These are phyloP conservation scores for Apiospora aurea DNA, from an alignment of 2,329 filamentous ascomycete genomes.

Conservation along the genomic window DNA sequence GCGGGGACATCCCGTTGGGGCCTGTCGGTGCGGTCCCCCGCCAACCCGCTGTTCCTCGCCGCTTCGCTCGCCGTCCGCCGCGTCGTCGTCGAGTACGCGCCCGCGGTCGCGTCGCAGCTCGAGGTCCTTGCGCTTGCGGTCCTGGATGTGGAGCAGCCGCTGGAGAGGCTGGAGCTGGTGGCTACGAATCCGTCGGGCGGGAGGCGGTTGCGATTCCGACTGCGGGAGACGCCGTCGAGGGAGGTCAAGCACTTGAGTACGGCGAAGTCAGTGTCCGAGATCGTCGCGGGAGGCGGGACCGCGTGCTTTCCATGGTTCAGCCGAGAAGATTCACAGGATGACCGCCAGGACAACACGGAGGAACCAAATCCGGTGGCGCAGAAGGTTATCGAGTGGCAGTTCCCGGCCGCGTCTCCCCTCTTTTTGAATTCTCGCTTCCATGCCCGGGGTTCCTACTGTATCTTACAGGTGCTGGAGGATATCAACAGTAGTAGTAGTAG, in stretches of 20 bases:
- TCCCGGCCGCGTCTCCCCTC: not conserved
- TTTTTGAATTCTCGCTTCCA: not conserved
- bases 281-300: not conserved
- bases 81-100: slow-evolving; percentile 31
- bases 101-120: slow-evolving; percentile 28
- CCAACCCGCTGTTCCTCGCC: slow-evolving; percentile 32
- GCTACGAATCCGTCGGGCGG: slow-evolving; percentile 24
- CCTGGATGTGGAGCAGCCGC: slow-evolving; percentile 27
- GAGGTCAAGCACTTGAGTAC: not conserved
- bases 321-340: too few species aligned
- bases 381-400: slow-evolving; percentile 4
- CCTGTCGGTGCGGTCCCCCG: not conserved
- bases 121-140: slow-evolving; percentile 30
- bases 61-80: slow-evolving; percentile 33
- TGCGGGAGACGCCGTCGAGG: not conserved
- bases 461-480: slow-evolving; percentile 16
- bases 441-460: not conserved
- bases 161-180: slow-evolving; percentile 27
- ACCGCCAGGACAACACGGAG: not conserved
- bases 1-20: slow-evolving; percentile 30
- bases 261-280: not conserved
- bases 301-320: slow-evolving; percentile 27
- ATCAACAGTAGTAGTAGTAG: not conserved
- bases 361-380: not conserved
- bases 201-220: slow-evolving; percentile 22